phyloP scores from a whole-genome alignment of 1,139 yeast species.

The Magnusiomyces sp. region DNA sequence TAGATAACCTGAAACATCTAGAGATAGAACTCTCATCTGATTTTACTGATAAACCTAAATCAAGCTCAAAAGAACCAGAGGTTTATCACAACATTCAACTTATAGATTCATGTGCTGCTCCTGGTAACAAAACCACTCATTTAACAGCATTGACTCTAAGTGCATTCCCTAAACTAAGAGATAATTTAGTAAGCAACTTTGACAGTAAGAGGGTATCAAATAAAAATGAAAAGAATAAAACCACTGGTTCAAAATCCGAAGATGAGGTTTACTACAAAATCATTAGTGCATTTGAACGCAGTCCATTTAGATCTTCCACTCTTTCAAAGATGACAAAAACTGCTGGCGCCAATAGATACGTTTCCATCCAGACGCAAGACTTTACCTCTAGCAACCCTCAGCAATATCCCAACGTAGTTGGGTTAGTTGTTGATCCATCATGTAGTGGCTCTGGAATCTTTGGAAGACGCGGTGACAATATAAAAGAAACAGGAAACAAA shows the following conservation, averaged over 20 bases:
- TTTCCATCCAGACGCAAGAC: constrained; percentile 71
- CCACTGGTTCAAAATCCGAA: constrained; percentile 4
- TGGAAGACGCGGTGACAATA: constrained; percentile 48
- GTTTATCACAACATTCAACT: constrained; percentile 28
- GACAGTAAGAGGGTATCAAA: background rate
- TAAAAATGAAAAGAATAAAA: background rate
- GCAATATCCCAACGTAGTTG: constrained; percentile 60
- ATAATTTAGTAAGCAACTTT: too few relatives aligned
- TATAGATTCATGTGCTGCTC: constrained; percentile 96
- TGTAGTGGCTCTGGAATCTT: constrained; percentile 97
- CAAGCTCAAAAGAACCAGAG: background rate
- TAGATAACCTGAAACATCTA: constrained; percentile 45
- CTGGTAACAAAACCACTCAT: constrained; percentile 96
- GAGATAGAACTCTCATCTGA: constrained; percentile 17
- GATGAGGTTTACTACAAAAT: constrained; percentile 18
- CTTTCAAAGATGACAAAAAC: constrained; percentile 66
- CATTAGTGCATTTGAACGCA: constrained; percentile 83
- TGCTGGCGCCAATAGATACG: constrained; percentile 62
- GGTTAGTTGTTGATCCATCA: constrained; percentile 88
- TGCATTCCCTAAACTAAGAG: background rate
- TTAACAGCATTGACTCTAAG: constrained; percentile 50
- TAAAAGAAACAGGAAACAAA: constrained; percentile 35
- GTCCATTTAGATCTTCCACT: constrained; percentile 60
- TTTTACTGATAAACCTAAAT: background rate
- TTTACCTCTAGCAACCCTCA: constrained; percentile 62